These are phyloP conservation scores for Blastocystis sp. DNA, from an alignment of 352 stramenopile genomes.

Conservation along the genomic window DNA sequence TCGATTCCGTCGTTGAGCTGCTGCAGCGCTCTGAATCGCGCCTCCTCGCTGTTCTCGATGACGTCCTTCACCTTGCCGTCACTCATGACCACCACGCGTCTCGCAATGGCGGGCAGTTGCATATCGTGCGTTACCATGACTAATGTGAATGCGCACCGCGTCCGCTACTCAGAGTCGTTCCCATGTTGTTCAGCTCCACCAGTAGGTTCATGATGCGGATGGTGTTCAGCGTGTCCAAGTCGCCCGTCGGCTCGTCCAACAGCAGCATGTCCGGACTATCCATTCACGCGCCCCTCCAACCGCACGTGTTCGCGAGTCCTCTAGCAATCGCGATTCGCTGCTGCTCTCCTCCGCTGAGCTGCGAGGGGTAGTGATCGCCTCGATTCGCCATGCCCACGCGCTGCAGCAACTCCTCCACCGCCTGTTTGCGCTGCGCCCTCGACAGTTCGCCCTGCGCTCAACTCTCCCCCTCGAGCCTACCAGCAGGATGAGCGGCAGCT, in stretches of 20 bases:
- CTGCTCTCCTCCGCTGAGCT: conserved; percentile 71
- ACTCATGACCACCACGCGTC: conserved; percentile 68
- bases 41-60: conserved; percentile 1
- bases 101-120: conserved; percentile 48
- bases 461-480: background rate
- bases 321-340: conserved; percentile 72
- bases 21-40: conserved; percentile 15
- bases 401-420: conserved; percentile 62
- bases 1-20: conserved; percentile 49
- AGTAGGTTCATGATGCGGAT: conserved; percentile 71
- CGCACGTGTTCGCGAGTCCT: conserved; percentile 70
- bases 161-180: conserved; percentile 54
- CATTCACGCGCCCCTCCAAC: background rate
- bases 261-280: conserved; percentile 70
- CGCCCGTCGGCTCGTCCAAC: conserved; percentile 72
- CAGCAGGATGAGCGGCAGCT: conserved; percentile 61
- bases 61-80: conserved; percentile 67
- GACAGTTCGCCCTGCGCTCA: conserved; percentile 32
- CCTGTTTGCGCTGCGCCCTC: background rate
- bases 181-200: conserved; percentile 63
- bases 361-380: conserved; percentile 63
- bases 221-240: conserved; percentile 72
- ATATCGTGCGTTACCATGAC: conserved; percentile 72
- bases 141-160: background rate
- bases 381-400: conserved; percentile 70